Percentiles rank a stretch among this genome's conserved stretches.
These are phyloP conservation scores for Rhododendron ferrugineum DNA, from an alignment of 148 eudicot genomes.

Conservation along the genomic window DNA sequence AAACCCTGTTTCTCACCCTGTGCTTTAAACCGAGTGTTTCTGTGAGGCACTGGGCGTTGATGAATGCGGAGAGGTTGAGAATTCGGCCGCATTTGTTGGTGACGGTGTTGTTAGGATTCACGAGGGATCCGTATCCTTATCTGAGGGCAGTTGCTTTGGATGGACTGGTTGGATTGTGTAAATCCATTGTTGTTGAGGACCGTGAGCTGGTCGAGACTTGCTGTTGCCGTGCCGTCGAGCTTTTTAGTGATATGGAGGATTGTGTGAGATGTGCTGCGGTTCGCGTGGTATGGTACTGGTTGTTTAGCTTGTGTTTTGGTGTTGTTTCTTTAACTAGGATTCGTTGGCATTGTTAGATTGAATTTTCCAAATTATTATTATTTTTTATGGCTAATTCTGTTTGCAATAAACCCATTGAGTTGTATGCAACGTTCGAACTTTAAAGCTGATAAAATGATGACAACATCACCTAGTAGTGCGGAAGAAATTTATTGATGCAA, in stretches of 20 bases:
- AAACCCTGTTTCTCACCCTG: conserved; percentile 34
- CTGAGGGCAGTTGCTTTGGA: conserved; percentile 52
- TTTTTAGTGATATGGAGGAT: conserved; percentile 51
- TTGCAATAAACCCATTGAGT: not conserved
- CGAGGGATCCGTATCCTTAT: conserved; percentile 69
- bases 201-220: conserved; percentile 42
- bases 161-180: conserved; percentile 43
- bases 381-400: not conserved
- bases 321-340: not conserved
- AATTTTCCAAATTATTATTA: not conserved
- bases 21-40: conserved; percentile 39
- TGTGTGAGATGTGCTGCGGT: conserved; percentile 60
- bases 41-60: conserved; percentile 42
- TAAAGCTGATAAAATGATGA: not conserved
- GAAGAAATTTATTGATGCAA: not conserved
- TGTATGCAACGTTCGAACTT: not conserved
- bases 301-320: not conserved
- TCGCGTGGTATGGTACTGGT: conserved; percentile 40
- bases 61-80: conserved; percentile 29
- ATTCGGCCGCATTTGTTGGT: conserved; percentile 54
- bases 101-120: conserved; percentile 64
- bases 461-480: not conserved
- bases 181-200: conserved; percentile 40
- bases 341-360: not conserved
- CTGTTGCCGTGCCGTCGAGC: conserved; percentile 55